A percentile compares a stretch with the other conserved stretches of the same genome.
Conservation (phyloP, 345 rosid genomes). For the Pseudoturritis turrita region DNA sequence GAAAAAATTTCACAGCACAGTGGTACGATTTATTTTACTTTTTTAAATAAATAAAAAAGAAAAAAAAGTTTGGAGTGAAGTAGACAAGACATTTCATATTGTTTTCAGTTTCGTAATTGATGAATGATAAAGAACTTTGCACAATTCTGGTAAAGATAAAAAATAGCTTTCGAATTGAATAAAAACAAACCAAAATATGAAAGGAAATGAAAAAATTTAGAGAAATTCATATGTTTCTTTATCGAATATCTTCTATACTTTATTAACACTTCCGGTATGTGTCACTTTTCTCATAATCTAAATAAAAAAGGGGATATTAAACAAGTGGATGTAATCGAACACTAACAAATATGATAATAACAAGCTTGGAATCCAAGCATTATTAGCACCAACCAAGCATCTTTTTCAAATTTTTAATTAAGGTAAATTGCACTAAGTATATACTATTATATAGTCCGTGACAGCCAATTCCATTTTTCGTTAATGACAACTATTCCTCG, state of each 20-base stretch:
- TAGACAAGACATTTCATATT: slow-evolving; percentile 9
- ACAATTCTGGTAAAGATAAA: neutral
- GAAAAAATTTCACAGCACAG: neutral
- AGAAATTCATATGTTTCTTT: neutral
- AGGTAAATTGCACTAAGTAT: too few species aligned
- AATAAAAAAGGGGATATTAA: neutral
- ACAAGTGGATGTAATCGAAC: slow-evolving; percentile 21
- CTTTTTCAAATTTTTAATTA: neutral
- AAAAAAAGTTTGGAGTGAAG: slow-evolving; percentile 10
- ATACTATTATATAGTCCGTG: slow-evolving; percentile 22
- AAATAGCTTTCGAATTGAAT: slow-evolving; percentile 11
- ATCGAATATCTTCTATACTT: neutral
- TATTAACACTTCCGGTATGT: neutral
- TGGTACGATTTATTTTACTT: neutral
- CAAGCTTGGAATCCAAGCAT: neutral
- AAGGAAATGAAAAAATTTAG: neutral
- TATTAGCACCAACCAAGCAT: slow-evolving; percentile 21
- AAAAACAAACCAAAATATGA: neutral
- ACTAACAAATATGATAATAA: slow-evolving; percentile 21
- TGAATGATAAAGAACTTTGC: slow-evolving; percentile 12
- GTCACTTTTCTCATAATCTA: slow-evolving; percentile 4
- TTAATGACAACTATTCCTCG: slow-evolving; percentile 23
- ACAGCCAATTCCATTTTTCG: slow-evolving; percentile 1
- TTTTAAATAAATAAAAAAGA: neutral
- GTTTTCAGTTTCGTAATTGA: slow-evolving; percentile 12